phyloP scores from a whole-genome alignment of 2,329 filamentous ascomycete genomes.

The Alternaria hordeiaustralica region DNA sequence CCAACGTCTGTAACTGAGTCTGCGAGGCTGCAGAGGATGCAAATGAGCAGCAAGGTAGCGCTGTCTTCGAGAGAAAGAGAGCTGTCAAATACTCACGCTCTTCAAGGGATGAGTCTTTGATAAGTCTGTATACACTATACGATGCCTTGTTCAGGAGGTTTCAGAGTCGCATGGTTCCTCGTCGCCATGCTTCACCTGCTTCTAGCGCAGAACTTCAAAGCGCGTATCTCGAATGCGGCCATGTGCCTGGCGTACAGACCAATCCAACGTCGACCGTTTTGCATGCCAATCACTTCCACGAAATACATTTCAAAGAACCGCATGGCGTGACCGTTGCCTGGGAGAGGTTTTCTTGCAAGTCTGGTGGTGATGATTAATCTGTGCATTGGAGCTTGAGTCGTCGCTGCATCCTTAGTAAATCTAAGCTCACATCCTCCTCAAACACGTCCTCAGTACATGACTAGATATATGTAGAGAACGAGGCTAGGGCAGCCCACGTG shows the following conservation, averaged over 20 bases:
- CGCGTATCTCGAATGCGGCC: slow-evolving; percentile 3
- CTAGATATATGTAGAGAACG: not conserved
- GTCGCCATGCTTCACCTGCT: slow-evolving; percentile 31
- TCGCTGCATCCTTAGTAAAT: not conserved
- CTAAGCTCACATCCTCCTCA: not conserved
- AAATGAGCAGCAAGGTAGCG: not conserved
- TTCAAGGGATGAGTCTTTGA: not conserved
- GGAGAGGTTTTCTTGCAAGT: too few species aligned
- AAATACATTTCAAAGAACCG: not conserved
- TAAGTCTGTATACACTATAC: slow-evolving; percentile 7
- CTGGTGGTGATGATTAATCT: not conserved
- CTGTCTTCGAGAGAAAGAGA: not conserved
- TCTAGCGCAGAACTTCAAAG: slow-evolving; percentile 22
- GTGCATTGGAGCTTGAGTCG: not conserved
- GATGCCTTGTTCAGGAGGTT: slow-evolving; percentile 29
- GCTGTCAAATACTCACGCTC: not conserved
- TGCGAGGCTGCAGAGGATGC: slow-evolving; percentile 20
- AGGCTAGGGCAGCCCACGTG: not conserved
- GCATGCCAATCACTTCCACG: not conserved
- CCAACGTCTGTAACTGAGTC: slow-evolving; percentile 17
- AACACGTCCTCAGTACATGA: not conserved
- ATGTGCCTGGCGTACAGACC: slow-evolving; percentile 4
- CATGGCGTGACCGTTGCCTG: not conserved
- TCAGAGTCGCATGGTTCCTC: slow-evolving; percentile 20
- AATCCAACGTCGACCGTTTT: not conserved